Evolutionary conservation across 331 rosid genomes (phyloP).

Genomic region (Spiraea crenata): DNA sequence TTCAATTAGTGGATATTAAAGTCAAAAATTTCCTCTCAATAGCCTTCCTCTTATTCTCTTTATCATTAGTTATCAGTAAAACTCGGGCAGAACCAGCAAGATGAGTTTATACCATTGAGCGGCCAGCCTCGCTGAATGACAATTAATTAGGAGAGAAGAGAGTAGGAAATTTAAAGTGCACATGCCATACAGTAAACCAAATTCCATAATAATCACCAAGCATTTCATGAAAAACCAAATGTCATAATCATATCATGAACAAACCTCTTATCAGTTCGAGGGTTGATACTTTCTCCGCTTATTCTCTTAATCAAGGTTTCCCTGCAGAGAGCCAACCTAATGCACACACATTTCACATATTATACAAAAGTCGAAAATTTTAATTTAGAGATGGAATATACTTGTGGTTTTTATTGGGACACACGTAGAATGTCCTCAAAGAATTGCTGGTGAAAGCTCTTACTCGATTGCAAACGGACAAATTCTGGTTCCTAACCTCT

Average conservation of each 20-base stretch:
- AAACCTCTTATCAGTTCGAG: conserved; percentile 96
- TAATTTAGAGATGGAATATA: conserved; percentile 14
- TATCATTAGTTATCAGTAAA: conserved; percentile 89
- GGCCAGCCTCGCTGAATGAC: conserved; percentile 87
- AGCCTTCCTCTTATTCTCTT: conserved; percentile 88
- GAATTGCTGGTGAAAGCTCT: conserved; percentile 70
- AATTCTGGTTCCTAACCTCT: conserved; percentile 80
- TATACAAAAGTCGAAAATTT: too few relatives aligned
- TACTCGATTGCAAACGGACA: conserved; percentile 72
- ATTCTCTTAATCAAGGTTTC: conserved; percentile 83
- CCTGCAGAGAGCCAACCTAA: conserved; percentile 37
- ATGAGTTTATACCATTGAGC: conserved; percentile 93
- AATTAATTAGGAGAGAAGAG: conserved; percentile 29
- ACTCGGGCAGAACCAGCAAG: conserved; percentile 68
- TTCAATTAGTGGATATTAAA: background rate
- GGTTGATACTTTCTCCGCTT: conserved; percentile 88
- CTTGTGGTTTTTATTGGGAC: conserved; percentile 93
- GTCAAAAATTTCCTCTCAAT: conserved; percentile 67
- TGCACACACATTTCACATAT: too few relatives aligned
- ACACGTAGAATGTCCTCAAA: conserved; percentile 66
- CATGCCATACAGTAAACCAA: background rate
- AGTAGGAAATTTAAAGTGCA: background rate
- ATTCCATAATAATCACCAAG: background rate
- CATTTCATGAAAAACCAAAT: conserved; percentile 4
- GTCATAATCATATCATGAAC: conserved; percentile 19